Base-by-base conservation (phyloP, 805 yeast genomes). In the Zygotorulaspora florentina region DNA sequence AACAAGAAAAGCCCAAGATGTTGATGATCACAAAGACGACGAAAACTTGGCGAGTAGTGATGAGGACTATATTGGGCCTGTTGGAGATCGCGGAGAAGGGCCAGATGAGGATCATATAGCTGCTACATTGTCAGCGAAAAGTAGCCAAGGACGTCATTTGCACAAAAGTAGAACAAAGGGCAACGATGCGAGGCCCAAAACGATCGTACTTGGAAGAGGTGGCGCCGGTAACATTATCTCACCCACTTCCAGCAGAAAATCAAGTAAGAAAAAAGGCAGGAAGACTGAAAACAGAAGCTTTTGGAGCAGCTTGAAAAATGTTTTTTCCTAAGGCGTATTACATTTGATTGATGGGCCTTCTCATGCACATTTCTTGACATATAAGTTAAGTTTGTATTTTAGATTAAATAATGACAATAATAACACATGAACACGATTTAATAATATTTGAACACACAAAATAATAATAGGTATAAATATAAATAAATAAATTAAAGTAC, bases 1-100 rank as follows among this genome's bases (percentile, higher is more conserved):
- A 40, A 74, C 87, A 4, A 70, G 89, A 49, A 74, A 71, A 53
- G 74, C 85, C 10, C 89, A 83, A 61, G 89, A 80, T 55, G 87
- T 81, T 5, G 87, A 81, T 35, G 66, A 63, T 2, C 67, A 58
- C 7, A 70, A 66, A 31, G 47, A 45, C 3, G 54, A 51, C 2
- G 51, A 46, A n/a, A 48, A 47, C 27, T 17, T 38, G 35, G 31
- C 30, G 10, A 23, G 29, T 26, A 39, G 27, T 12, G 52, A 47
- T 12, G 48, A 45, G 11, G 51, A 46, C 20, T 46, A 40, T 20
- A 42, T 47, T 3, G 48, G 46, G 18, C 57, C 52, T 5, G 39
- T 47, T 20, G 44, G 33, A 26, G 42, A 36, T n/a, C 16, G 20
- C 4, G 36, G 20, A 3, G 36, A 33, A 11, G 36, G 13, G 20